Evolutionary conservation across 768 basidiomycete species (phyloP).

Genomic region (Kwoniella dendrophila): DNA sequence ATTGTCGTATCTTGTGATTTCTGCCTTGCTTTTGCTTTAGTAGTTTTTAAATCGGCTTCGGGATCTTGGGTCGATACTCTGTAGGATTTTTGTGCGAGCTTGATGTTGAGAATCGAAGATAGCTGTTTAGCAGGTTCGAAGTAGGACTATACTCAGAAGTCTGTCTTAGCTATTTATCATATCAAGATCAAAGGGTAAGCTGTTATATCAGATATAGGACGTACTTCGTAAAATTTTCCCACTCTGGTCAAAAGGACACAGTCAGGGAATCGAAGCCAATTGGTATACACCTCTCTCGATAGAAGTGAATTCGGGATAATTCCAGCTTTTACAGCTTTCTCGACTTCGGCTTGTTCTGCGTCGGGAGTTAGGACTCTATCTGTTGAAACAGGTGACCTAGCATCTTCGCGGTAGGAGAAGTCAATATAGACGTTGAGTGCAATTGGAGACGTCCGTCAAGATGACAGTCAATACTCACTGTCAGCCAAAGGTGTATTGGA

Average conservation of each 20-base stretch:
- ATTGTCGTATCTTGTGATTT: not conserved
- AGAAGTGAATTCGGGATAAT: conserved; percentile 60
- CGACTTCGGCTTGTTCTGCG: conserved; percentile 13
- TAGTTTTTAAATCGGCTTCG: not conserved
- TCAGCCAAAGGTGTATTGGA: no score
- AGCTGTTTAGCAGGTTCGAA: conserved; percentile 86
- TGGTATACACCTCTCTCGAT: conserved; percentile 70
- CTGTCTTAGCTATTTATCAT: no score
- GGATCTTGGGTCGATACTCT: not conserved
- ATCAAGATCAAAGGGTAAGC: not conserved
- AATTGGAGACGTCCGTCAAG: no score
- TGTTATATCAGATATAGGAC: conserved; percentile 17
- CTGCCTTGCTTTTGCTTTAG: conserved; percentile 1
- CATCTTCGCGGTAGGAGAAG: no score
- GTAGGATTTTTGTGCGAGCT: conserved; percentile 59
- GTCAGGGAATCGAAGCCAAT: conserved; percentile 76
- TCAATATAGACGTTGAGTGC: no score
- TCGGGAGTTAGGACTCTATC: not conserved
- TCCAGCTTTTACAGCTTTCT: conserved; percentile 20
- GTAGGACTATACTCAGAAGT: conserved; percentile 80
- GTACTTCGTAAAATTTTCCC: conserved; percentile 92
- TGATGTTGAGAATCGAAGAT: conserved; percentile 75
- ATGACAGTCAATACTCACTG: no score
- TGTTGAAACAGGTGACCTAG: not conserved
- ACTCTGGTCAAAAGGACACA: conserved; percentile 88